Evolutionary conservation across 1,284 basidiomycete species (phyloP).

Genomic region (Polyporus tsugae): DNA sequence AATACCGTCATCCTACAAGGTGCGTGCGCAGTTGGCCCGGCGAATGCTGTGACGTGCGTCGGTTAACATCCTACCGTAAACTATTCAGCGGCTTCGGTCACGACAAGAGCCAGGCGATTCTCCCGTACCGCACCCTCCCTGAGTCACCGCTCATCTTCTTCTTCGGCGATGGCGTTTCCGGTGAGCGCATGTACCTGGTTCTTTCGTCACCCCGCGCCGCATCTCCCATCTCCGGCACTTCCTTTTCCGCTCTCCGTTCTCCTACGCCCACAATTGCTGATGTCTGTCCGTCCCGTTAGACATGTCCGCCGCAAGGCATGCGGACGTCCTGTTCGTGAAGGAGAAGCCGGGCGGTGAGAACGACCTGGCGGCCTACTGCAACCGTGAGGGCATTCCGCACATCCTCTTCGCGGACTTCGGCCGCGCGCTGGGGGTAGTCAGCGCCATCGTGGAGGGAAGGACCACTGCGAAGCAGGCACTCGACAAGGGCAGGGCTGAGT

Average conservation of each 20-base stretch:
- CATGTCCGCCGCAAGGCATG: conserved; percentile 89
- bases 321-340: conserved; percentile 93
- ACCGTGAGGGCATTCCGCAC: conserved; percentile 69
- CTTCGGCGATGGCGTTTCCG: conserved; percentile 95
- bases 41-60: not conserved
- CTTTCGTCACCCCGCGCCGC: not conserved
- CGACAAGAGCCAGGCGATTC: conserved; percentile 92
- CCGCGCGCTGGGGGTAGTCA: conserved; percentile 65
- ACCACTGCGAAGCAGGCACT: conserved; percentile 55
- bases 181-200: conserved; percentile 50
- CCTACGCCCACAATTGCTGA: not conserved
- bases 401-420: conserved; percentile 74
- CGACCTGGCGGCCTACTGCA: conserved; percentile 86
- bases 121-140: conserved; percentile 80
- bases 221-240: not conserved
- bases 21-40: conserved; percentile 41
- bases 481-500: conserved; percentile 34
- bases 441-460: conserved; percentile 68
- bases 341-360: conserved; percentile 81
- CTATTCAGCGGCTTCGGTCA: conserved; percentile 81
- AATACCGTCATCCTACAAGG: conserved; percentile 90
- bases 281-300: conserved; percentile 52
- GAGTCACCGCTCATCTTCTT: conserved; percentile 88
- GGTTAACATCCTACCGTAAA: not conserved
- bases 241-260: not conserved